A percentile compares a stretch with the other conserved stretches of the same genome.
Evolutionary conservation across 306 rosid genomes (phyloP).

Genomic region (Sicyos baderoa): DNA sequence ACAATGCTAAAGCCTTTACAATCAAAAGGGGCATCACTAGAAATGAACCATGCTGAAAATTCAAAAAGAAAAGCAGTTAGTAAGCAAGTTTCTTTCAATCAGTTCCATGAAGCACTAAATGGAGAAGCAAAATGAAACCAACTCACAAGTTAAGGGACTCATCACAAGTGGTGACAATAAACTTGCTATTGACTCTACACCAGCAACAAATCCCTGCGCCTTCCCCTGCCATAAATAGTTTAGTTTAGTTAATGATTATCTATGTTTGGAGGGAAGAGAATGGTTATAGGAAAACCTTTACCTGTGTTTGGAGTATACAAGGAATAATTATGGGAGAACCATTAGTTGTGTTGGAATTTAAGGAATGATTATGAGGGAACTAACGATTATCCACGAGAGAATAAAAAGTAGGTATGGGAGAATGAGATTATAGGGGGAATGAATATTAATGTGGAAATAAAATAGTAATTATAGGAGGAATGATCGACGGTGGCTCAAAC

Average conservation of each 20-base stretch:
- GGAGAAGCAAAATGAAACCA: not conserved
- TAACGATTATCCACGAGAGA: no score
- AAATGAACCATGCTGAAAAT: constrained; percentile 66
- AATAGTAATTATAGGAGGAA: no score
- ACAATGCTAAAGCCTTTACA: constrained; percentile 84
- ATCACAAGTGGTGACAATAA: constrained; percentile 62
- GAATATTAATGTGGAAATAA: no score
- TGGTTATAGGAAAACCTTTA: no score
- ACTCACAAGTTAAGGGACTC: constrained; percentile 81
- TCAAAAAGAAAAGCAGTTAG: not conserved
- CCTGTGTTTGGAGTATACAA: no score
- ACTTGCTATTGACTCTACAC: constrained; percentile 62
- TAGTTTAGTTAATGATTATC: not conserved
- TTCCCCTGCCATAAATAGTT: constrained; percentile 39
- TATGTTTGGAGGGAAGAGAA: no score
- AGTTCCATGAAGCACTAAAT: not conserved
- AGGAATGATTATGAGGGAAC: no score
- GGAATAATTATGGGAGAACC: no score
- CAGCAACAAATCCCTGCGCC: constrained; percentile 75
- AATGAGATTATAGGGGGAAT: no score
- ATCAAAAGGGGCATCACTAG: constrained; percentile 65
- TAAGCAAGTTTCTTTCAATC: not conserved
- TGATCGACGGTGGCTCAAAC: no score
- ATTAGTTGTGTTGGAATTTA: no score
- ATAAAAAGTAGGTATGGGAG: no score